These are phyloP conservation scores for Leishmania tropica DNA, from an alignment of 208 protist genomes.

Conservation along the genomic window DNA sequence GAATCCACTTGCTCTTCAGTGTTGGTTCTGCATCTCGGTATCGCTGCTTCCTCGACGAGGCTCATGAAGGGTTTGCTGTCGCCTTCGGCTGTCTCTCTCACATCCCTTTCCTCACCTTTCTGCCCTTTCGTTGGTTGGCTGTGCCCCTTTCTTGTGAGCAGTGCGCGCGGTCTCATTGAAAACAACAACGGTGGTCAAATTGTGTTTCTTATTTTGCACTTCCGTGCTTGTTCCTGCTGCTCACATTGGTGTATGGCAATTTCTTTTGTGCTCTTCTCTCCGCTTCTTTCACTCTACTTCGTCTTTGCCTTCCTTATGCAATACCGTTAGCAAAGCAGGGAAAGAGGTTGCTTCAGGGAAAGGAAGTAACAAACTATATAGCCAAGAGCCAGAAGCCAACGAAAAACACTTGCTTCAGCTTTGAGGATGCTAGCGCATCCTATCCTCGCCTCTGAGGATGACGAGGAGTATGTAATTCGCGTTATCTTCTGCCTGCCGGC, in stretches of 20 bases:
- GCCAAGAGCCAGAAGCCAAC: too few species aligned
- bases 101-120: not conserved
- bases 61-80: not conserved
- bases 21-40: not conserved
- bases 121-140: not conserved
- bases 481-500: slow-evolving; percentile 65
- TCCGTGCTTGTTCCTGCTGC: not conserved
- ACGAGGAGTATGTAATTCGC: slow-evolving; percentile 75
- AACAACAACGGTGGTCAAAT: not conserved
- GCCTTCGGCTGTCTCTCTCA: not conserved
- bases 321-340: not conserved
- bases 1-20: not conserved
- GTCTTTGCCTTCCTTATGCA: not conserved
- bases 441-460: slow-evolving; percentile 88
- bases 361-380: not conserved
- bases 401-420: not conserved
- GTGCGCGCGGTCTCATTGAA: not conserved
- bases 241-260: not conserved
- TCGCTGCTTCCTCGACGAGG: not conserved
- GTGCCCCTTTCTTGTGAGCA: not conserved
- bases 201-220: not conserved
- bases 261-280: not conserved
- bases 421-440: slow-evolving; percentile 77
- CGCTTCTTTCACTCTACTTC: slow-evolving; percentile 3
- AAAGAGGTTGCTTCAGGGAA: not conserved